Conservation (phyloP, 305 asterid genomes). For the Rubia tinctorum region DNA sequence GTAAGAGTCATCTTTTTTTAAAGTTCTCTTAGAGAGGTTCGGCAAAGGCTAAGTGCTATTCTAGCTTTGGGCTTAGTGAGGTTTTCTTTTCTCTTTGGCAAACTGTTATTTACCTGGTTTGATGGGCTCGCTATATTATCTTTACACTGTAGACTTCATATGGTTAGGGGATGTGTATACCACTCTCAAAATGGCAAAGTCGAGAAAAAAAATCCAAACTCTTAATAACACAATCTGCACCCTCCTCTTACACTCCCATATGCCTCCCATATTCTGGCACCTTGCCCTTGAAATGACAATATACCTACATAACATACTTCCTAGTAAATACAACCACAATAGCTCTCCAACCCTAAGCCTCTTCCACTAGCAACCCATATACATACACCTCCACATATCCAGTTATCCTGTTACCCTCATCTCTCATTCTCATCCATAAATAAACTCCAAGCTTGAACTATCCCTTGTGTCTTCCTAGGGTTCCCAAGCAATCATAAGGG, state of each 20-base stretch:
- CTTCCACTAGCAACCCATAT: not conserved
- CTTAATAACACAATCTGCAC: not conserved
- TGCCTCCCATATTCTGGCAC: not conserved
- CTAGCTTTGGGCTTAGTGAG: too few species aligned
- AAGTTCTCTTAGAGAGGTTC: too few species aligned
- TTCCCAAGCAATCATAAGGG: too few species aligned
- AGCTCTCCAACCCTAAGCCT: not conserved
- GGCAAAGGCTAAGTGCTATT: too few species aligned
- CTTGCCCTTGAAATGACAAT: not conserved
- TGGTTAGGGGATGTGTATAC: too few species aligned
- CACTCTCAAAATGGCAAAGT: slow-evolving; percentile 1
- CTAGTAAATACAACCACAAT: not conserved
- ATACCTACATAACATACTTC: not conserved
- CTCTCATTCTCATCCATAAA: not conserved
- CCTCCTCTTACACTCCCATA: not conserved
- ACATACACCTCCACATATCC: not conserved
- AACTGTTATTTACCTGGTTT: too few species aligned
- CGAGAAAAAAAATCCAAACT: not conserved
- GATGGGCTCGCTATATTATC: too few species aligned
- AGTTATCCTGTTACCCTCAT: not conserved
- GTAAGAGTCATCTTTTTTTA: too few species aligned
- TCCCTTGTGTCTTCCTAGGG: not conserved
- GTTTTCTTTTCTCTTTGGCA: not conserved
- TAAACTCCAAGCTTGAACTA: not conserved
- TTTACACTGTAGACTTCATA: too few species aligned